Evolutionary conservation across 164 flowering plant species (phyloP).

Genomic region (Chimonanthus praecox): DNA sequence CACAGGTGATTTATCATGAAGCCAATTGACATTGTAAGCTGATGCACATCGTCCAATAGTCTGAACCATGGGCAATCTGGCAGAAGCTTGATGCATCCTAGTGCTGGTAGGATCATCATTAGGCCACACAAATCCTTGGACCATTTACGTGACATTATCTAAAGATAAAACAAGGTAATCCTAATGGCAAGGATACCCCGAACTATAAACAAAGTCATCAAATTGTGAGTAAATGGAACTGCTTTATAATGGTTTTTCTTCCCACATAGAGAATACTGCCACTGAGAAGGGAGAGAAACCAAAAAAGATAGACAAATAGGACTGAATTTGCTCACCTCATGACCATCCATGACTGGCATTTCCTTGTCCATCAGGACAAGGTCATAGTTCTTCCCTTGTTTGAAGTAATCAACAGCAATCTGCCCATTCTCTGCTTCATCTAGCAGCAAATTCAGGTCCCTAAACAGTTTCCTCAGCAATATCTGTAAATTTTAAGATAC

Average conservation of each 20-base stretch:
- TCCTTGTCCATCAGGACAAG: slow-evolving; percentile 20
- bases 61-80: no score
- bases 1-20: no score
- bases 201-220: no score
- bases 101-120: no score
- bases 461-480: slow-evolving; percentile 13
- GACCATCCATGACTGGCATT: slow-evolving; percentile 18
- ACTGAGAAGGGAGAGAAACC: background rate
- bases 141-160: no score
- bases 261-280: background rate
- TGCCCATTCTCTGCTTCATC: slow-evolving; percentile 21
- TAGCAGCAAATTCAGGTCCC: slow-evolving; percentile 11
- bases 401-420: slow-evolving; percentile 16
- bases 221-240: no score
- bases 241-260: background rate
- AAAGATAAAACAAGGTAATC: no score
- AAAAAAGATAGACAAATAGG: background rate
- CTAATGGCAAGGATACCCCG: no score
- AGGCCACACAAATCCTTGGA: no score
- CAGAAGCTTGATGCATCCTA: no score
- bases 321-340: slow-evolving; percentile 7
- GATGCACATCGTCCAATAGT: no score
- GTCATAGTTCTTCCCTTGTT: slow-evolving; percentile 17
- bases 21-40: no score
- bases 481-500: slow-evolving; percentile 8